phyloP scores from a whole-genome alignment of 1,284 basidiomycete genomes.

The Amylostereum chailletii region DNA sequence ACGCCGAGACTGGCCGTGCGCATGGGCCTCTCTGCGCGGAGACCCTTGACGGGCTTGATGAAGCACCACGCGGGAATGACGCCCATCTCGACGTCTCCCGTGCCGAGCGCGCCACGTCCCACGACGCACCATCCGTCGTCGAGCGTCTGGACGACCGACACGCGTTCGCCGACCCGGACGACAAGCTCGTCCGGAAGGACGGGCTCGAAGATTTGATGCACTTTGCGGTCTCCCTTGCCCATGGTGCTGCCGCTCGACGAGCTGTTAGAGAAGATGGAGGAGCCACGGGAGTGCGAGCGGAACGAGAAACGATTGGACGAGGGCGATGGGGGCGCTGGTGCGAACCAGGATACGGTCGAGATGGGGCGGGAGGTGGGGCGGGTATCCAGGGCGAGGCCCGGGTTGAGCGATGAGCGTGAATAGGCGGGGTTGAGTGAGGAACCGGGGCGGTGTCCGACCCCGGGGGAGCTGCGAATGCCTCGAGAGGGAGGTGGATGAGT shows the following conservation, averaged over 20 bases:
- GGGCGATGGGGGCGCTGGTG: constrained; percentile 4
- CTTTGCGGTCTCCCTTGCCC: constrained; percentile 35
- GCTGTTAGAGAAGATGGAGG: constrained; percentile 24
- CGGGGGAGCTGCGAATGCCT: constrained; percentile 6
- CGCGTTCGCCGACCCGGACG: constrained; percentile 43
- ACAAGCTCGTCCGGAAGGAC: constrained; percentile 65
- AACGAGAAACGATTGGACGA: constrained; percentile 8
- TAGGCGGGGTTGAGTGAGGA: not conserved
- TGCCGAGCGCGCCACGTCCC: constrained; percentile 40
- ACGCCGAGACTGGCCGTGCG: constrained; percentile 54
- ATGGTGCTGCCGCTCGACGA: constrained; percentile 24
- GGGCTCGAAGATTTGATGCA: constrained; percentile 55
- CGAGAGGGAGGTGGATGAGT: constrained; percentile 11
- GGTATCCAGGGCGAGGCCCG: not conserved
- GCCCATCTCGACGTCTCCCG: constrained; percentile 48
- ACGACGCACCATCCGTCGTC: constrained; percentile 75
- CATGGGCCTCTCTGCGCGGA: constrained; percentile 51
- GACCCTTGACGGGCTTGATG: constrained; percentile 48
- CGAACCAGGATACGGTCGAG: constrained; percentile 13
- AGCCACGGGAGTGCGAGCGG: constrained; percentile 14
- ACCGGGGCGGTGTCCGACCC: not conserved
- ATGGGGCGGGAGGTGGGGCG: constrained; percentile 6
- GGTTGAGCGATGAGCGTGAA: not conserved
- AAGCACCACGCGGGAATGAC: constrained; percentile 70
- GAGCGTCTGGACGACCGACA: constrained; percentile 49